Percentiles rank a stretch among this genome's conserved stretches.
phyloP scores from a whole-genome alignment of 495 filamentous ascomycete species.

The Trypethelium eluteriae region DNA sequence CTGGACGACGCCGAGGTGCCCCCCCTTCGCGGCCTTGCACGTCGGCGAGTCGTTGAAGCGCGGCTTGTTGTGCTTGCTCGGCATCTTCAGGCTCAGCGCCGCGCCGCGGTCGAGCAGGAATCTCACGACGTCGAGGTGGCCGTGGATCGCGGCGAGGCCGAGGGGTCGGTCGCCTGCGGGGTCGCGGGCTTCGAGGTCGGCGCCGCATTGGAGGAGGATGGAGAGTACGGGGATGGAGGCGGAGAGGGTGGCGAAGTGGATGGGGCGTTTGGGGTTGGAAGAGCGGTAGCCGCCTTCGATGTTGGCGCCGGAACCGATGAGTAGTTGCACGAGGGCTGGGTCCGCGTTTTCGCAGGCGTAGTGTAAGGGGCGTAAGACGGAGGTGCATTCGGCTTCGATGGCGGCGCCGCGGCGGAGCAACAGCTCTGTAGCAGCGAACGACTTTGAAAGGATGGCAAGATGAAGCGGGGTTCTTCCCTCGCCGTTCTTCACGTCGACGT shows the following conservation, averaged over 20 bases:
- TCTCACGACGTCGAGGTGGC: conserved; percentile 36
- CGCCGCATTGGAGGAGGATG: conserved; percentile 37
- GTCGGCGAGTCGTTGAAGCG: conserved; percentile 37
- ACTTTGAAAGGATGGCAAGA: conserved; percentile 37
- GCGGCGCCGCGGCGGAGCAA: conserved; percentile 32
- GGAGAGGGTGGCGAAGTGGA: conserved; percentile 37
- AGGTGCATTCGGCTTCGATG: conserved; percentile 32
- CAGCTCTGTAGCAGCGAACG: conserved; percentile 39
- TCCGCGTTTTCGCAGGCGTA: conserved; percentile 40
- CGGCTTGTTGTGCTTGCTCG: conserved; percentile 17
- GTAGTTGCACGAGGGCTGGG: conserved; percentile 35
- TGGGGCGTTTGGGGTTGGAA: conserved; percentile 29
- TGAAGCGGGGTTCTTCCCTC: conserved; percentile 40
- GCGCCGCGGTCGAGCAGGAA: conserved; percentile 38
- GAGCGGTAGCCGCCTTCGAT: conserved; percentile 35
- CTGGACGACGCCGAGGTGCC: conserved; percentile 36
- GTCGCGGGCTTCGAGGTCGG: conserved; percentile 38
- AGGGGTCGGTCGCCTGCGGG: conserved; percentile 37
- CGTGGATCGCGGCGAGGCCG: conserved; percentile 35
- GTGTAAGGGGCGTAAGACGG: conserved; percentile 38
- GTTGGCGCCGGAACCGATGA: conserved; percentile 39
- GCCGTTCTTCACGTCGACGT: conserved; percentile 29
- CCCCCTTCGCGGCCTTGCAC: conserved; percentile 40
- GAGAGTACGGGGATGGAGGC: conserved; percentile 34
- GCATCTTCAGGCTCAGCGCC: conserved; percentile 27